Percentiles rank a stretch among this genome's conserved stretches.
phyloP scores from a whole-genome alignment of 805 yeast genomes.

The Saturnispora serradocipensis region DNA sequence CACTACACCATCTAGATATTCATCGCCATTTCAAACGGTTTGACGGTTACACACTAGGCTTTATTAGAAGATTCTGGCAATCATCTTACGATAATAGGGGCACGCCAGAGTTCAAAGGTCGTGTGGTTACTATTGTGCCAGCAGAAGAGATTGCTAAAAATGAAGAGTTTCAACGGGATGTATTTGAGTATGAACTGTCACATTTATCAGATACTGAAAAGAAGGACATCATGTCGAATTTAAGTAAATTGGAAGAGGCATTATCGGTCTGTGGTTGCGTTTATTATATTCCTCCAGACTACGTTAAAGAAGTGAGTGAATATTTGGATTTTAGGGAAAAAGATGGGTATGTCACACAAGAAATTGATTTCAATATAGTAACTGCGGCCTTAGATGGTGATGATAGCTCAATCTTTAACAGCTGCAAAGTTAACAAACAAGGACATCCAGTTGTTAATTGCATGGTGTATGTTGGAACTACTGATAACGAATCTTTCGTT shows the following conservation, averaged over 20 bases:
- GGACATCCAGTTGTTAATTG: constrained; percentile 43
- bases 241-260: constrained; percentile 31
- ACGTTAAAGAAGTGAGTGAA: constrained; percentile 50
- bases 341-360: constrained; percentile 73
- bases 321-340: constrained; percentile 79
- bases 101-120: constrained; percentile 75
- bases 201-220: constrained; percentile 13
- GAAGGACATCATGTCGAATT: constrained; percentile 9
- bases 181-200: constrained; percentile 24
- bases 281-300: constrained; percentile 62
- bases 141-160: constrained; percentile 41
- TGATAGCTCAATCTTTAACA: constrained; percentile 19
- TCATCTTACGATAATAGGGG: constrained; percentile 86
- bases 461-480: constrained; percentile 73
- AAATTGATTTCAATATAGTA: constrained; percentile 50
- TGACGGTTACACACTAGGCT: constrained; percentile 72
- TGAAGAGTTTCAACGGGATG: constrained; percentile 33
- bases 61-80: constrained; percentile 83
- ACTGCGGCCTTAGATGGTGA: constrained; percentile 8
- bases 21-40: constrained; percentile 25
- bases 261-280: constrained; percentile 72
- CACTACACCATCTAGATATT: constrained; percentile 47
- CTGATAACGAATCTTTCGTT: constrained; percentile 69
- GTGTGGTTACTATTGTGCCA: constrained; percentile 77
- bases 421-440: constrained; percentile 23